phyloP scores from a whole-genome alignment of 257 asterid species.

The Petunia axillaris region DNA sequence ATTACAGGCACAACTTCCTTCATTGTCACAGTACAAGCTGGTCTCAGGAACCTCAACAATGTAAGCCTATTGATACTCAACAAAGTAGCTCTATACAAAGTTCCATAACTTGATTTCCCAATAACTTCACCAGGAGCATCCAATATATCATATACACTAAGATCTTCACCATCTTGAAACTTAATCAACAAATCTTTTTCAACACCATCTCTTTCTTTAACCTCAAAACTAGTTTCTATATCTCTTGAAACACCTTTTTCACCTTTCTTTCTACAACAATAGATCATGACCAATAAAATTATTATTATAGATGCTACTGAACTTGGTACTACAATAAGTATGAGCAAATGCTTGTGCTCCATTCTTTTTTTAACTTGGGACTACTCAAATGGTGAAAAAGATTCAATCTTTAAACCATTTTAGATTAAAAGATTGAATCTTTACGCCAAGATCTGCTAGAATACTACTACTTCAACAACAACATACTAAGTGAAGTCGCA shows the following conservation, averaged over 20 bases:
- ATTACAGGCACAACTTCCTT: constrained; percentile 67
- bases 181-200: constrained; percentile 60
- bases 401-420: constrained; percentile 41
- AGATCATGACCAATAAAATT: constrained; percentile 40
- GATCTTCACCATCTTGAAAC: constrained; percentile 75
- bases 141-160: constrained; percentile 58
- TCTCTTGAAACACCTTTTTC: constrained; percentile 43
- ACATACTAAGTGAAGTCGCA: no score
- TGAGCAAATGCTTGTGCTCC: constrained; percentile 57
- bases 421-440: constrained; percentile 27
- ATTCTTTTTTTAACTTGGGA: constrained; percentile 38
- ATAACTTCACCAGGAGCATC: constrained; percentile 96
- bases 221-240: constrained; percentile 46
- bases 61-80: constrained; percentile 52
- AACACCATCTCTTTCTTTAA: constrained; percentile 47
- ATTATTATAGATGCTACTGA: constrained; percentile 39
- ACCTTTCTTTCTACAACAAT: constrained; percentile 46
- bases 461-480: neutral
- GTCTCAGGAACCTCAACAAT: constrained; percentile 84
- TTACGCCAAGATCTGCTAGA: constrained; percentile 52
- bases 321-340: constrained; percentile 47
- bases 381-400: constrained; percentile 36
- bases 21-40: constrained; percentile 75
- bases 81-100: constrained; percentile 75
- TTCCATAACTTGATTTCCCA: constrained; percentile 82